Base-by-base conservation (phyloP, 768 basidiomycete genomes). In the Phanerodontia chrysosporium region DNA sequence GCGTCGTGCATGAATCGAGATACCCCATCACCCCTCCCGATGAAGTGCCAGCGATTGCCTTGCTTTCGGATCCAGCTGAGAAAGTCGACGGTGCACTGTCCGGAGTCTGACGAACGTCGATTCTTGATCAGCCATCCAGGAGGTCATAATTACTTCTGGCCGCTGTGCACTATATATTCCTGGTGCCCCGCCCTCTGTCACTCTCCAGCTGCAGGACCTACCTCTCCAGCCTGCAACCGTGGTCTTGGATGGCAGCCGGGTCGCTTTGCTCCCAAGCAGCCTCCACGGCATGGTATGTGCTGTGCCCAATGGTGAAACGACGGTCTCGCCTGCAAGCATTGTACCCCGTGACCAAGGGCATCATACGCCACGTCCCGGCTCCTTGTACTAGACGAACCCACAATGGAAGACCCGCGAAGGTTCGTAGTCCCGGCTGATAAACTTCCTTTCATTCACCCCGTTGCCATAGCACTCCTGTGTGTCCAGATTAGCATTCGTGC, bases 381-480 rank as follows among this genome's bases (percentile, higher is more conserved):
- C 49, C 44, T 30, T 28, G 35, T 32, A 13, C 51, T 46, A 48
- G 39, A 29, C 32, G 55, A 18, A 12, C 22, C 16, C 21, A 45
- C 58, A 42, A 60, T 58, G 56, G 46, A 49, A 57, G 56, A 24
- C 51, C 56, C 60, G 57, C 51, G 56, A 61, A 61, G 46, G 56
- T 61, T 61, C 45, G 39, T 27, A 51, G 25, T 14, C 29, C 27
- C 55, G 42, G 22, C 45, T 25, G 30, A 30, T 42, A 30, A 58
- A 57, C 32, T 35, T 36, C 49, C 45, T 25, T 36, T 9, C 29
- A 7, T 46, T 1, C n/a, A 14, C 29, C 4, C 28, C 18, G 51
- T 61, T 57, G 57, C 32, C 60, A 61, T 58, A 56, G 60, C 60
- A 54, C n/a, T 36, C 25, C 45, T 44, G 35, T 22, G 51, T 45